phyloP scores from a whole-genome alignment of 179 eudicot species.

The Silene coronaria region DNA sequence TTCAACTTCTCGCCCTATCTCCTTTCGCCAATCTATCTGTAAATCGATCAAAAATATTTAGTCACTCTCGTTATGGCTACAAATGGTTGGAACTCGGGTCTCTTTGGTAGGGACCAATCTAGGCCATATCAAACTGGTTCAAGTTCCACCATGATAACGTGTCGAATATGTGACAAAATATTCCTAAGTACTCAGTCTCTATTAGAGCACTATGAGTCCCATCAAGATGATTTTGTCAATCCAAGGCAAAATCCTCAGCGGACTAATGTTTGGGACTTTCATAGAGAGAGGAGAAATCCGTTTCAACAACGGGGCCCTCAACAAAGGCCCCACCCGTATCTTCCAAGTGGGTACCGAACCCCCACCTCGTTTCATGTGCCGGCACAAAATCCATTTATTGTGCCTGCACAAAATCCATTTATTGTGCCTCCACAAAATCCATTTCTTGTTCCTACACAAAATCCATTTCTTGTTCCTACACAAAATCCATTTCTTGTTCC shows the following conservation, averaged over 20 bases:
- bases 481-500: not conserved
- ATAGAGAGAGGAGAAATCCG: slow-evolving; percentile 8
- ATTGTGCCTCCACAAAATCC: slow-evolving; percentile 16
- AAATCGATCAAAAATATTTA: not conserved
- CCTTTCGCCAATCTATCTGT: not conserved
- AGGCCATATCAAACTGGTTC: slow-evolving; percentile 9
- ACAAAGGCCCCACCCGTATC: slow-evolving; percentile 19
- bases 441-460: too few species aligned
- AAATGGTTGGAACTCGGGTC: slow-evolving; percentile 10
- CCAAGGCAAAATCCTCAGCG: slow-evolving; percentile 15
- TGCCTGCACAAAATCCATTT: too few species aligned
- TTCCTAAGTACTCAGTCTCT: slow-evolving; percentile 16
- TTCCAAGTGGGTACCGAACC: slow-evolving; percentile 5
- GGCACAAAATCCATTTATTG: slow-evolving; percentile 5
- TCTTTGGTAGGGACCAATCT: slow-evolving; percentile 6
- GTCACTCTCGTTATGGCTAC: slow-evolving; percentile 20
- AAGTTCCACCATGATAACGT: slow-evolving; percentile 17
- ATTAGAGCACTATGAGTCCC: slow-evolving; percentile 24
- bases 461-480: slow-evolving; percentile 10
- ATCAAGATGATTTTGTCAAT: slow-evolving; percentile 1
- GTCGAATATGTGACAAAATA: slow-evolving; percentile 25
- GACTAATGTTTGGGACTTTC: not conserved
- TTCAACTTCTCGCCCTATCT: slow-evolving; percentile 1
- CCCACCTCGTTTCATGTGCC: slow-evolving; percentile 11
- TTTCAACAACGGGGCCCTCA: slow-evolving; percentile 14